Evolutionary conservation across 176 grass and related monocot genomes (phyloP).

Genomic region (Ensete ventricosum): DNA sequence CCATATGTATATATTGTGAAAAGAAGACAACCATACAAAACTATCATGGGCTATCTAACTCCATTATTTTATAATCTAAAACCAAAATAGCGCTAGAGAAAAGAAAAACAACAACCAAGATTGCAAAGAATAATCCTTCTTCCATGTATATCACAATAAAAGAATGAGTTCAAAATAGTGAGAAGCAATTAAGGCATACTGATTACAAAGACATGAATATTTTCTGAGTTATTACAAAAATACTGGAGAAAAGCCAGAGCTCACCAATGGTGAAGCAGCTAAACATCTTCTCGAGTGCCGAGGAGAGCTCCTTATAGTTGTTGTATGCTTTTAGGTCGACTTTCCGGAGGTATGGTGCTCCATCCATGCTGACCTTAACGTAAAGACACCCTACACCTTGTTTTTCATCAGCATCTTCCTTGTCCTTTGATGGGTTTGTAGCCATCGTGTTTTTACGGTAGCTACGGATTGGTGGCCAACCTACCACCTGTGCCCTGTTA

Average conservation of each 20-base stretch:
- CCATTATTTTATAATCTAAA: no score
- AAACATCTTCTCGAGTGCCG: slow-evolving; percentile 77
- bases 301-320: slow-evolving; percentile 58
- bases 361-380: slow-evolving; percentile 89
- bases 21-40: neutral
- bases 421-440: slow-evolving; percentile 46
- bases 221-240: neutral
- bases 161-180: neutral
- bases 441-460: slow-evolving; percentile 73
- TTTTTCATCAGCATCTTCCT: slow-evolving; percentile 43
- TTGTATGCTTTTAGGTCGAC: slow-evolving; percentile 68
- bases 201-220: neutral
- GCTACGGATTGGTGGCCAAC: slow-evolving; percentile 83
- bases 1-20: neutral
- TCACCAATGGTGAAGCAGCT: slow-evolving; percentile 62
- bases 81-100: no score
- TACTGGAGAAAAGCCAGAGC: slow-evolving; percentile 8
- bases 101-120: no score
- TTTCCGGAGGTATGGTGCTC: slow-evolving; percentile 73
- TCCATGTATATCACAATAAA: neutral
- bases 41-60: neutral
- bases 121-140: neutral
- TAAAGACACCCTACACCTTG: slow-evolving; percentile 46
- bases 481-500: slow-evolving; percentile 75
- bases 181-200: neutral